Base-by-base conservation (phyloP, 2,329 filamentous ascomycete genomes). In the Fusarium sp. region DNA sequence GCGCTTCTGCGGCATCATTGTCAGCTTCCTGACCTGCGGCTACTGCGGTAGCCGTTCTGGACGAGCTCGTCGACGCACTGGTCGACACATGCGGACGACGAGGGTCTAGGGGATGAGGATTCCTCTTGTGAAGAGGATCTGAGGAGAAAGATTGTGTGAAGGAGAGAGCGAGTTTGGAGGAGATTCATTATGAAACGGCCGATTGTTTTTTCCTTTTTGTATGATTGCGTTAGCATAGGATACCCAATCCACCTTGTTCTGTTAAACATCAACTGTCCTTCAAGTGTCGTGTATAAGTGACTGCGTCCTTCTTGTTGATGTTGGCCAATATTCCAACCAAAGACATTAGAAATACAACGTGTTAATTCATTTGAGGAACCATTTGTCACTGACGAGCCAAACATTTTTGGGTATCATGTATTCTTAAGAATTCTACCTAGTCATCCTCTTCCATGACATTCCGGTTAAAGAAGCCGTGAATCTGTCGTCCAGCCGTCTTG, bases 401-500 rank as follows among this genome's bases (percentile, higher is more conserved):
- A 10, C 7, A n/a, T 32, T 30, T 8, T 35, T 27, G 66, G 63
- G 61, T 74, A 73, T 73, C 65, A 58, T 69, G 15, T 43, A 59
- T 62, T 37, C 35, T 22, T 65, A 14, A 20, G 20, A 20, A 20
- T 60, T 30, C 35, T 22, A 17, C 47, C 47, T 76, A 77, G 35
- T 83, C 82, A 17, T 86, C 86, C 58, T 90, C 84, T 68, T 90
- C 88, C 79, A 90, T 85, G 22, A 90, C 81, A 77, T 90, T 90
- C 59, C 87, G 84, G 25, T 92, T 93, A 78, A 99, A 98, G 81
- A 99, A 98, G 17, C 89, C 88, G 65, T 91, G 86, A 40, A 98
- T 94, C 84, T 93, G 90, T 80, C 92, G 90, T 30, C 90, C 95
- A 17, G 92, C 91, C 80, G 96, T 93, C 72, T 87, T 91, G 0